phyloP scores from a whole-genome alignment of 225 moss, liverwort and hornwort genomes.

The Physcomitrellopsis africana region DNA sequence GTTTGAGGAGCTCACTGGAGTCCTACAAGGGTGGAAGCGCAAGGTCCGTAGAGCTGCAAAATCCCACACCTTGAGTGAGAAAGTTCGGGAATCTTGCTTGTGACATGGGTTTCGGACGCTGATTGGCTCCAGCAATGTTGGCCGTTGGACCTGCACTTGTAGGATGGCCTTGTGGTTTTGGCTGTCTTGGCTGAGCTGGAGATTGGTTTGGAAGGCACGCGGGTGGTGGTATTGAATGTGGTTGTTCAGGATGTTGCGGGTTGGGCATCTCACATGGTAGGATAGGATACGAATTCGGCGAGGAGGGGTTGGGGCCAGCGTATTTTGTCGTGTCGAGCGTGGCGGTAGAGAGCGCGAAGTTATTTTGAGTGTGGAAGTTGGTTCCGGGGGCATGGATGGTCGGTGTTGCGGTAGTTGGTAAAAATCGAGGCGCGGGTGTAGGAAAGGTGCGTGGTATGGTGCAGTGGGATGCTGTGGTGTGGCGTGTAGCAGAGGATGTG shows the following conservation, averaged over 20 bases:
- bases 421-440: no score
- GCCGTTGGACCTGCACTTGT: conserved; percentile 7
- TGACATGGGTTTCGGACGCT: conserved; percentile 7
- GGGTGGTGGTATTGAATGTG: neutral
- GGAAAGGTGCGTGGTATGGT: no score
- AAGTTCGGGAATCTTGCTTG: conserved; percentile 28
- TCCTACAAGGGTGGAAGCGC: conserved; percentile 56
- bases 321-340: no score
- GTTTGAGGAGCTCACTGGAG: conserved; percentile 49
- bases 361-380: no score
- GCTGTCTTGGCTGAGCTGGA: conserved; percentile 5
- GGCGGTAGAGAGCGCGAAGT: no score
- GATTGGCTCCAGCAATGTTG: conserved; percentile 39
- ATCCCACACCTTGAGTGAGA: conserved; percentile 14
- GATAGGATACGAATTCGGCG: no score
- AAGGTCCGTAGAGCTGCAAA: conserved; percentile 50
- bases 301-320: no score
- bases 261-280: conserved; percentile 10
- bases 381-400: no score
- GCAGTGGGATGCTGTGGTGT: no score
- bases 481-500: no score
- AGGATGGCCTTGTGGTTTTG: conserved; percentile 11
- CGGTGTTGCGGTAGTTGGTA: no score
- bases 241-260: conserved; percentile 5
- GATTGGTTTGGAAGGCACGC: neutral